A percentile compares a stretch with the other conserved stretches of the same genome.
Conservation (phyloP, 208 protist species). For the Acanthamoeba healyi region DNA sequence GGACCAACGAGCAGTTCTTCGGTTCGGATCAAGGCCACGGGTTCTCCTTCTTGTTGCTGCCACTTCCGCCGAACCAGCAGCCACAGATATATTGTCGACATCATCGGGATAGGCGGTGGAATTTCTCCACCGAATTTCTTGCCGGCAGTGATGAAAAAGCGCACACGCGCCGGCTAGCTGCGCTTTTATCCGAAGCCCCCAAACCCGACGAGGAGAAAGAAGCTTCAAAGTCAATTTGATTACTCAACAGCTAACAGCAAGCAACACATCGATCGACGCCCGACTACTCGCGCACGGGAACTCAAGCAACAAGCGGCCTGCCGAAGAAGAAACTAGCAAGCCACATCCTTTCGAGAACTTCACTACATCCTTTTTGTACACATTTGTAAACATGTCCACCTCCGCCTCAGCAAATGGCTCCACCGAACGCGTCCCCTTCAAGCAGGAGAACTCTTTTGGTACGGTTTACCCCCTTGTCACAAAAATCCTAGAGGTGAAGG, state of each 20-base stretch:
- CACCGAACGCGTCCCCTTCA: conserved; percentile 46
- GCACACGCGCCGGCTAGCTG: background rate
- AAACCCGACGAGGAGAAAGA: background rate
- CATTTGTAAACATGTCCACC: background rate
- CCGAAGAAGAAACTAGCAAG: background rate
- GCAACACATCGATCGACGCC: too few species aligned
- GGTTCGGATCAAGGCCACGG: too few species aligned
- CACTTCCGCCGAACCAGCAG: background rate
- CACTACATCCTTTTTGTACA: background rate
- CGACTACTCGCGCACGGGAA: too few species aligned
- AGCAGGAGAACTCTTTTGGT: conserved; percentile 66
- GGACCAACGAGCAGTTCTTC: too few species aligned
- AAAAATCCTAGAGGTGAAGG: too few species aligned
- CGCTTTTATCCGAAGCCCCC: background rate
- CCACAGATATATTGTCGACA: background rate
- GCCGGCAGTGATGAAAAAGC: background rate
- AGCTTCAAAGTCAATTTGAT: conserved; percentile 26
- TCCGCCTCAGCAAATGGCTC: background rate
- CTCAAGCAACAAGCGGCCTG: background rate
- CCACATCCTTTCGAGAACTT: background rate
- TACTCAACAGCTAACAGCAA: background rate
- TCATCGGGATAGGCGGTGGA: background rate
- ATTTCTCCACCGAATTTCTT: background rate
- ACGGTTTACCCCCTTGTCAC: conserved; percentile 17
- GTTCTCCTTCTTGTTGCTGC: background rate